Evolutionary conservation across 495 filamentous ascomycete species (phyloP).

Genomic region (Lineolata rhizophorae): DNA sequence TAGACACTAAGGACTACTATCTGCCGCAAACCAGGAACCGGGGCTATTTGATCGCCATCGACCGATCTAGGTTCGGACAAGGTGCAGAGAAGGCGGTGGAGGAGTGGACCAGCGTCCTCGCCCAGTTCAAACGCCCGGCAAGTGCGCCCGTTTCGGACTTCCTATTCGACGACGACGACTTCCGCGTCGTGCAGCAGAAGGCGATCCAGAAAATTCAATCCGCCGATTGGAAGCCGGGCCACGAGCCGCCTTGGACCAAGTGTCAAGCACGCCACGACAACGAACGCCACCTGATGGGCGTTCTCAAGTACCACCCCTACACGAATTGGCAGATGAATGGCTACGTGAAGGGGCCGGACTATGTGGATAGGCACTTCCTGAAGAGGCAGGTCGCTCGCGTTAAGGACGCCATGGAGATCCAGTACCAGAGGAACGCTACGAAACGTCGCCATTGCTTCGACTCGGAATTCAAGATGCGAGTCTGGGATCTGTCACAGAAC

Average conservation of each 20-base stretch:
- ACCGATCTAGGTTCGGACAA: slow-evolving; percentile 17
- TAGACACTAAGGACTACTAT: slow-evolving; percentile 30
- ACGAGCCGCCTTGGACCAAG: too few relatives aligned
- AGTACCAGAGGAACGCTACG: neutral
- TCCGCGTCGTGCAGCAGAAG: slow-evolving; percentile 20
- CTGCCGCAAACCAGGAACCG: slow-evolving; percentile 58
- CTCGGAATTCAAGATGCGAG: slow-evolving; percentile 37
- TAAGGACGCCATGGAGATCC: neutral
- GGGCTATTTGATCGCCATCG: slow-evolving; percentile 47
- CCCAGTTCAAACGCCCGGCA: slow-evolving; percentile 28
- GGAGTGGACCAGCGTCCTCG: slow-evolving; percentile 21
- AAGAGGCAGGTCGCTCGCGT: neutral
- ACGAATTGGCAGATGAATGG: neutral
- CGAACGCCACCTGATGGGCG: neutral
- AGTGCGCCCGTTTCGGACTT: slow-evolving; percentile 44
- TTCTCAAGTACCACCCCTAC: neutral
- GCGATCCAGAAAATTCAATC: neutral
- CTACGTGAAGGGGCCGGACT: neutral
- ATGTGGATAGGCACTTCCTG: neutral
- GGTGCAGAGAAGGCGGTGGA: slow-evolving; percentile 5
- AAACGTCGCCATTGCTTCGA: slow-evolving; percentile 29
- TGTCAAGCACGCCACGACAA: neutral
- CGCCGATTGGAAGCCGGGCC: too few relatives aligned
- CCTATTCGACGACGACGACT: slow-evolving; percentile 34
- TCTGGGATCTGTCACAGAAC: slow-evolving; percentile 57